Conservation (phyloP, 352 stramenopile species). For the Pythium aristosporum region DNA sequence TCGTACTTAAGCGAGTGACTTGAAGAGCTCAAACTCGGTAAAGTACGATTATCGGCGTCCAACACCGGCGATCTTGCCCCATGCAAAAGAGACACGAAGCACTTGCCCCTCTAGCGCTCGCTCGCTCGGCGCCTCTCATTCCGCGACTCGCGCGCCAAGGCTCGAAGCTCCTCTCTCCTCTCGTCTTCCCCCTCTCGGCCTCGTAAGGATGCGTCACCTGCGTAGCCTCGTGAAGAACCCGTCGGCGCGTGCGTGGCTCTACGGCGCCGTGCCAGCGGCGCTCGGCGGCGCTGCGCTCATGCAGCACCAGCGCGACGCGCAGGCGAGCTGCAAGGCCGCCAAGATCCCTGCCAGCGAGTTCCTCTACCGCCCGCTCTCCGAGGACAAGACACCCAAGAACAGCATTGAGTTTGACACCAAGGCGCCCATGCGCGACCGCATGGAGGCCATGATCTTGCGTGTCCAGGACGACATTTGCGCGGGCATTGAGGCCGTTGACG, state of each 20-base stretch:
- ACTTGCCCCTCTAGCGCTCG: background rate
- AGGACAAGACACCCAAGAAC: slow-evolving; percentile 56
- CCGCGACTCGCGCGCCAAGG: background rate
- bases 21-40: background rate
- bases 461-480: slow-evolving; percentile 87
- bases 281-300: slow-evolving; percentile 26
- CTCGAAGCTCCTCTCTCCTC: background rate
- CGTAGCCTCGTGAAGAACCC: slow-evolving; percentile 12
- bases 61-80: background rate
- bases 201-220: slow-evolving; percentile 21
- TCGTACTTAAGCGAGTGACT: background rate
- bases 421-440: slow-evolving; percentile 68
- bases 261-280: slow-evolving; percentile 30
- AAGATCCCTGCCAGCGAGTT: slow-evolving; percentile 51
- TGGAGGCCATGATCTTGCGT: slow-evolving; percentile 79
- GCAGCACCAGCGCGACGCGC: slow-evolving; percentile 15
- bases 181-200: too few species aligned
- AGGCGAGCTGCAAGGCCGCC: slow-evolving; percentile 36
- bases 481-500: slow-evolving; percentile 91
- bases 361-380: slow-evolving; percentile 61
- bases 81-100: slow-evolving; percentile 19
- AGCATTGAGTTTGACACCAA: slow-evolving; percentile 77
- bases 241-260: slow-evolving; percentile 32
- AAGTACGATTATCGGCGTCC: background rate
- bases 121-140: slow-evolving; percentile 8